phyloP scores from a whole-genome alignment of 148 eudicot genomes.

The Nyssa sinensis region DNA sequence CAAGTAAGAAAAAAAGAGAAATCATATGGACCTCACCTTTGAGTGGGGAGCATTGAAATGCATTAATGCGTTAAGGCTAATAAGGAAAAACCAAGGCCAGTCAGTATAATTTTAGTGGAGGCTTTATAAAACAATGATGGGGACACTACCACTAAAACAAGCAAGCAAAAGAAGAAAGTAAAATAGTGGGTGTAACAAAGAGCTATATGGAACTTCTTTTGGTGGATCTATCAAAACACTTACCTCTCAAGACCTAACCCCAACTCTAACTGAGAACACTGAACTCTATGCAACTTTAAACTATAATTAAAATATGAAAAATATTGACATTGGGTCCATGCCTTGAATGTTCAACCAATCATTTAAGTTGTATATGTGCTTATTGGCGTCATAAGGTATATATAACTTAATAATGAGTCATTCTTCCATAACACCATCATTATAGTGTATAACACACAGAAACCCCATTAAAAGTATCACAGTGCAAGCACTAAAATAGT shows the following conservation, averaged over 20 bases:
- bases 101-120: constrained; percentile 4
- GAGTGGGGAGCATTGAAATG: constrained; percentile 14
- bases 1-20: not conserved
- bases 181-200: constrained; percentile 21
- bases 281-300: not conserved
- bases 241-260: constrained; percentile 14
- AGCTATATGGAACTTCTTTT: constrained; percentile 19
- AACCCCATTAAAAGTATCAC: constrained; percentile 15
- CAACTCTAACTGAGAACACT: too few relatives aligned
- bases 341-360: constrained; percentile 6
- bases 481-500: constrained; percentile 7
- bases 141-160: constrained; percentile 20
- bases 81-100: constrained; percentile 25
- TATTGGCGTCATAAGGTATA: not conserved
- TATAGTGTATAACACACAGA: not conserved
- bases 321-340: not conserved
- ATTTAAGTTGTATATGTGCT: constrained; percentile 3
- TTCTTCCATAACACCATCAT: constrained; percentile 6
- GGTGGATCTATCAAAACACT: constrained; percentile 15
- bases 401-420: constrained; percentile 1
- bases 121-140: constrained; percentile 11
- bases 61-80: constrained; percentile 12
- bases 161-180: constrained; percentile 20
- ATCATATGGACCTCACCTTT: constrained; percentile 10
- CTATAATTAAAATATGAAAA: too few relatives aligned